Conservation (phyloP, 208 protist genomes). For the Leishmania tarentolae region DNA sequence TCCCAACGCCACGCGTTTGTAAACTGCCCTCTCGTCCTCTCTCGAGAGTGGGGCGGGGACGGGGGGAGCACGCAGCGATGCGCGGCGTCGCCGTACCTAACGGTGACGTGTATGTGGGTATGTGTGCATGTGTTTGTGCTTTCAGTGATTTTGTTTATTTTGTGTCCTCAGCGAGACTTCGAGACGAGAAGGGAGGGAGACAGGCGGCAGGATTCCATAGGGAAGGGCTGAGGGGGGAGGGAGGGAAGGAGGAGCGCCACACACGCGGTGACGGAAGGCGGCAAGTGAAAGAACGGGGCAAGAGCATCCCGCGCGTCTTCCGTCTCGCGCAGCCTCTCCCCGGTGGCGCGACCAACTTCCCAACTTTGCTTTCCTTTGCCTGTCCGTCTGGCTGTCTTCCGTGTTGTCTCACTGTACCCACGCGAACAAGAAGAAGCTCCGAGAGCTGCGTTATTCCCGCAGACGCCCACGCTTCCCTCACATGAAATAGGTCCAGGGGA, state of each 20-base stretch:
- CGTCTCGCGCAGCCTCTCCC: constrained; percentile 5
- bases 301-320: no score
- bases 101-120: background rate
- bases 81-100: background rate
- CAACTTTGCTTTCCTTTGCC: background rate
- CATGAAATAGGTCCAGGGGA: background rate
- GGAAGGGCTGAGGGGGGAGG: no score
- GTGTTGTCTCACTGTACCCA: background rate
- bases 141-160: background rate
- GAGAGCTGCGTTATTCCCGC: background rate
- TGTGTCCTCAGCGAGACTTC: no score
- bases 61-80: background rate
- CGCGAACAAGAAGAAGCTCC: background rate
- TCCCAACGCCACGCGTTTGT: background rate
- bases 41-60: no score
- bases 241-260: no score
- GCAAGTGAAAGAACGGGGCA: no score
- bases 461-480: background rate
- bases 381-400: background rate
- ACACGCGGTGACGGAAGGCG: no score
- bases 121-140: background rate
- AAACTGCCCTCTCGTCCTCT: background rate
- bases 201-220: no score
- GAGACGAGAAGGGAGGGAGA: no score
- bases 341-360: background rate